A percentile compares a stretch with the other conserved stretches of the same genome.
Evolutionary conservation across 2,329 filamentous ascomycete genomes (phyloP).

Genomic region (Uncinocarpus reesii): DNA sequence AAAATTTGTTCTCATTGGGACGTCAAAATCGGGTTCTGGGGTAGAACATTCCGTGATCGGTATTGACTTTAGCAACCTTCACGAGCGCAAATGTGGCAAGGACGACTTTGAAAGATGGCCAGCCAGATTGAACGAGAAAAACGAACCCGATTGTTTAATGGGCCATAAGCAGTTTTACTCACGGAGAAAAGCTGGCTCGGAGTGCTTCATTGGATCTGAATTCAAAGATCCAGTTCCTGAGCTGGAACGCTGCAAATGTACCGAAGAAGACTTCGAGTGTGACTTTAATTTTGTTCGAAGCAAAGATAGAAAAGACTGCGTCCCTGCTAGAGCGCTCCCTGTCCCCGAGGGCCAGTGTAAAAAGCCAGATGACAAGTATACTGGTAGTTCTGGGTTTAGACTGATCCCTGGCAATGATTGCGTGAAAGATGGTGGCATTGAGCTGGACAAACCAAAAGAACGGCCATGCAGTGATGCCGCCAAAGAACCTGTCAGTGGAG

Average conservation of each 20-base stretch:
- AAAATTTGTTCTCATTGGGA: conserved; percentile 72
- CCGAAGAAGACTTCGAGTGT: conserved; percentile 81
- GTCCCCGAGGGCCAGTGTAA: conserved; percentile 66
- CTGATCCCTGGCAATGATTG: conserved; percentile 78
- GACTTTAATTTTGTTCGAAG: conserved; percentile 78
- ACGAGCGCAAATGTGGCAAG: conserved; percentile 66
- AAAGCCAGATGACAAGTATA: conserved; percentile 61
- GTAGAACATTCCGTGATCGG: conserved; percentile 55
- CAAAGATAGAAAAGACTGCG: conserved; percentile 58
- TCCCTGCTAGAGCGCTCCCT: conserved; percentile 50
- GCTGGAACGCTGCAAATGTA: conserved; percentile 69
- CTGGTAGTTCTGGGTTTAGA: conserved; percentile 80
- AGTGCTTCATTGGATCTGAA: conserved; percentile 79
- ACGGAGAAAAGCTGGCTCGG: conserved; percentile 72
- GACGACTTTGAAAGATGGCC: conserved; percentile 80
- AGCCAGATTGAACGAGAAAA: conserved; percentile 69
- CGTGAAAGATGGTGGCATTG: conserved; percentile 48
- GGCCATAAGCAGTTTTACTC: conserved; percentile 82
- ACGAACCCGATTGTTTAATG: conserved; percentile 83
- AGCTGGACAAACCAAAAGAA: conserved; percentile 60
- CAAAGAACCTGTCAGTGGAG: conserved; percentile 48
- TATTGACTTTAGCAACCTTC: conserved; percentile 72
- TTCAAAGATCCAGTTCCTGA: conserved; percentile 68
- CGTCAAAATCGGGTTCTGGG: conserved; percentile 42
- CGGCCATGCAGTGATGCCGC: conserved; percentile 60